These are phyloP conservation scores for Astrothelium subdiscretum DNA, from an alignment of 495 filamentous ascomycete genomes.

Conservation along the genomic window DNA sequence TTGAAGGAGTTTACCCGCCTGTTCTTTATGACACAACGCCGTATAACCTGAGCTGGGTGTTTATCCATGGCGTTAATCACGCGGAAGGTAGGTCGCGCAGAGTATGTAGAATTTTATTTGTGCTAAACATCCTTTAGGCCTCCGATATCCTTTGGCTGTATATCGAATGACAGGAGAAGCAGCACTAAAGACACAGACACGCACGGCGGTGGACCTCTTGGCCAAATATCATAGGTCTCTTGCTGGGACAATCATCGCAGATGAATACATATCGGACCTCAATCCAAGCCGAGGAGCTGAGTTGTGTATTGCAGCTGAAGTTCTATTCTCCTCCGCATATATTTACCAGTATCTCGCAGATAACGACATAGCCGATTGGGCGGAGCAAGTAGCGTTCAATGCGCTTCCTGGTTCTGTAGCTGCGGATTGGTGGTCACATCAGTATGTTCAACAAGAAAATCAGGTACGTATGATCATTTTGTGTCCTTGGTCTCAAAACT, in stretches of 20 bases:
- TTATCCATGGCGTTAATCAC: constrained; percentile 38
- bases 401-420: constrained; percentile 37
- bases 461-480: too few relatives aligned
- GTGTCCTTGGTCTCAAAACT: too few relatives aligned
- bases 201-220: background rate
- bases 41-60: constrained; percentile 9
- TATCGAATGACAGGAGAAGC: background rate
- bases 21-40: background rate
- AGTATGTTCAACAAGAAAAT: constrained; percentile 16
- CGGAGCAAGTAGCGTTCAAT: constrained; percentile 49
- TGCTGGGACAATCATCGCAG: constrained; percentile 23
- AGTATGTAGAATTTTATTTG: too few relatives aligned
- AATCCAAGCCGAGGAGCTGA: constrained; percentile 18
- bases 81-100: constrained; percentile 25
- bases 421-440: constrained; percentile 43
- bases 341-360: constrained; percentile 33
- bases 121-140: background rate
- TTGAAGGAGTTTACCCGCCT: background rate
- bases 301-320: constrained; percentile 9
- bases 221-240: constrained; percentile 31
- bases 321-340: constrained; percentile 22
- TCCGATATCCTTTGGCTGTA: background rate
- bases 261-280: constrained; percentile 20
- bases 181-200: background rate
- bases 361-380: constrained; percentile 41